Percentiles rank a stretch among this genome's conserved stretches.
Conservation (phyloP, 768 basidiomycete genomes). For the Psilocybe sp. region DNA sequence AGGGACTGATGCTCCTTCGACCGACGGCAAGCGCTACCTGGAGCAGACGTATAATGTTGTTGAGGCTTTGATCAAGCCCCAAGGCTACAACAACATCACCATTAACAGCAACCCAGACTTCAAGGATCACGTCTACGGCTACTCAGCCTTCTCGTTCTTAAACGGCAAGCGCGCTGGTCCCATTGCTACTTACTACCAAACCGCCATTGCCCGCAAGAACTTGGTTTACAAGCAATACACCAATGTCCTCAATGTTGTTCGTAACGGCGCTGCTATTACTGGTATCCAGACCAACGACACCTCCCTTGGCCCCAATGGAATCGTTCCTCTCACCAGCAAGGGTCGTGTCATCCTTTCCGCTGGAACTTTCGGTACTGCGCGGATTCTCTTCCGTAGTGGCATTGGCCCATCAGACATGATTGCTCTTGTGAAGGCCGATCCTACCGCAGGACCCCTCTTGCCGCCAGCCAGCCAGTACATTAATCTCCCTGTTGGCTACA, state of each 20-base stretch:
- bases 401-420: constrained; percentile 63
- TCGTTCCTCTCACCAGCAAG: constrained; percentile 48
- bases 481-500: constrained; percentile 56
- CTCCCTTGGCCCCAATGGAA: constrained; percentile 50
- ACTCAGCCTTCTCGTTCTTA: constrained; percentile 43
- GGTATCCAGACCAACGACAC: constrained; percentile 64
- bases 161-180: constrained; percentile 51
- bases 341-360: constrained; percentile 63
- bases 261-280: constrained; percentile 51
- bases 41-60: constrained; percentile 47
- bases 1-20: constrained; percentile 55
- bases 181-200: constrained; percentile 57
- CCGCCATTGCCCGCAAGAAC: constrained; percentile 51
- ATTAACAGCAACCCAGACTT: constrained; percentile 55
- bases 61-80: constrained; percentile 37
- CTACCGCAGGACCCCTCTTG: constrained; percentile 43
- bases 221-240: constrained; percentile 48
- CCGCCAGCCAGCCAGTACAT: constrained; percentile 51
- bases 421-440: constrained; percentile 41
- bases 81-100: constrained; percentile 50
- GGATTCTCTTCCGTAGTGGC: constrained; percentile 58
- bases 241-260: constrained; percentile 49
- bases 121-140: constrained; percentile 63
- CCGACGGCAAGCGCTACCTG: constrained; percentile 57
- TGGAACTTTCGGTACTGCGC: constrained; percentile 53